These are phyloP conservation scores for Anacardium occidentale DNA, from an alignment of 345 rosid species.

Conservation along the genomic window DNA sequence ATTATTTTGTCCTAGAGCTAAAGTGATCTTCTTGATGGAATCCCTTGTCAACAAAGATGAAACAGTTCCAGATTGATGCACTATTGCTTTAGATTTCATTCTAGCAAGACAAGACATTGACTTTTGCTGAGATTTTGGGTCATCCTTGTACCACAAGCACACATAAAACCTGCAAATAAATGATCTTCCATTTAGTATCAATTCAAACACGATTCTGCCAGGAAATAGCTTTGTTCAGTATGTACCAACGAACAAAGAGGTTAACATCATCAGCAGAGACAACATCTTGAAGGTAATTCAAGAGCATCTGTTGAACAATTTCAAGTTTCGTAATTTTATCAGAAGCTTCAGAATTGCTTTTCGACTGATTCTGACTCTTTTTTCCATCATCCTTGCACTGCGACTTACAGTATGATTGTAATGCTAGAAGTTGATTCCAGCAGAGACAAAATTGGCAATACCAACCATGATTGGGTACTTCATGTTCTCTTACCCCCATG, in stretches of 20 bases:
- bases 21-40: conserved; percentile 74
- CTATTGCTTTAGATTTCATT: conserved; percentile 76
- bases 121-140: conserved; percentile 69
- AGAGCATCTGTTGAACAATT: conserved; percentile 80
- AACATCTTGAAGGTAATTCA: conserved; percentile 89
- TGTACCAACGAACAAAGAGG: conserved; percentile 87
- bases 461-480: conserved; percentile 66
- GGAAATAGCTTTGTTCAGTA: conserved; percentile 23
- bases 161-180: conserved; percentile 78
- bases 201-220: conserved; percentile 12
- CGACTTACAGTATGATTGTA: conserved; percentile 71
- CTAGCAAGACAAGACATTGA: conserved; percentile 66
- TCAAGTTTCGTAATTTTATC: conserved; percentile 59
- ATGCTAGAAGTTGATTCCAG: conserved; percentile 80
- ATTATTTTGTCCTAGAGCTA: conserved; percentile 83
- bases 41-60: conserved; percentile 66
- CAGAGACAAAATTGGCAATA: conserved; percentile 77
- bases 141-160: conserved; percentile 94
- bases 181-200: conserved; percentile 23
- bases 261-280: conserved; percentile 73
- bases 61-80: conserved; percentile 68
- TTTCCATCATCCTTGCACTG: conserved; percentile 48
- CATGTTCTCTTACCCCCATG: conserved; percentile 80
- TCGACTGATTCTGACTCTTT: conserved; percentile 20
- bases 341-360: conserved; percentile 37